These are phyloP conservation scores for Oryza rufipogon DNA, from an alignment of 176 grass and related monocot genomes.

Conservation along the genomic window DNA sequence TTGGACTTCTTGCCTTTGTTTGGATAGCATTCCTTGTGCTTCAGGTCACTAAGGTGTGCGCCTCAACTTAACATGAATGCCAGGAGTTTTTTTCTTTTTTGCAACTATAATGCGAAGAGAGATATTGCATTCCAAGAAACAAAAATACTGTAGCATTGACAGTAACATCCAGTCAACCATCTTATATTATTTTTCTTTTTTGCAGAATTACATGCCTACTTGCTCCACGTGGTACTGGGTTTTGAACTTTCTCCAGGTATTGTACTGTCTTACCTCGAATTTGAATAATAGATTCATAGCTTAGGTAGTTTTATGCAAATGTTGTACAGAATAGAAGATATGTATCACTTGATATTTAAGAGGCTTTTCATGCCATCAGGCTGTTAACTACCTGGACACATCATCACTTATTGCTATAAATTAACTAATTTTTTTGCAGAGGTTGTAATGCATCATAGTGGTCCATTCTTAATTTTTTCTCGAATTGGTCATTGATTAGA, in stretches of 20 bases:
- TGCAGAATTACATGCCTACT: conserved; percentile 60
- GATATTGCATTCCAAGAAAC: neutral
- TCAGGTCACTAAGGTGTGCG: conserved; percentile 71
- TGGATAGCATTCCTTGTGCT: conserved; percentile 76
- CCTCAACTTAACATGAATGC: neutral
- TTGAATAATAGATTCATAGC: neutral
- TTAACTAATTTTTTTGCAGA: neutral
- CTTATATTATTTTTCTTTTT: conserved; percentile 13
- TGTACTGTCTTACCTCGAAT: neutral
- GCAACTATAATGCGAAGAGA: neutral
- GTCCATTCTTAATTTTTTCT: neutral
- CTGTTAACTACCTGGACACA: neutral
- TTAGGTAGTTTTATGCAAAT: neutral
- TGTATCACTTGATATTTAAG: neutral
- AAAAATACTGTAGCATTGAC: neutral
- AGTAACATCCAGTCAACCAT: neutral
- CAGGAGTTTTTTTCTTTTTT: neutral
- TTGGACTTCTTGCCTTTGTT: conserved; percentile 67
- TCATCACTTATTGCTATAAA: neutral
- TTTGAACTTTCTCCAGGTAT: conserved; percentile 77
- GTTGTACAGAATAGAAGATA: neutral
- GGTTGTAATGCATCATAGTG: neutral
- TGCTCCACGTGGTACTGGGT: conserved; percentile 76
- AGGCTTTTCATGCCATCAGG: neutral
- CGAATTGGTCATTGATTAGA: neutral